Percentiles rank a stretch among this genome's conserved stretches.
Conservation (phyloP, 2,329 filamentous ascomycete genomes). For the Rutstroemia sydowiana region DNA sequence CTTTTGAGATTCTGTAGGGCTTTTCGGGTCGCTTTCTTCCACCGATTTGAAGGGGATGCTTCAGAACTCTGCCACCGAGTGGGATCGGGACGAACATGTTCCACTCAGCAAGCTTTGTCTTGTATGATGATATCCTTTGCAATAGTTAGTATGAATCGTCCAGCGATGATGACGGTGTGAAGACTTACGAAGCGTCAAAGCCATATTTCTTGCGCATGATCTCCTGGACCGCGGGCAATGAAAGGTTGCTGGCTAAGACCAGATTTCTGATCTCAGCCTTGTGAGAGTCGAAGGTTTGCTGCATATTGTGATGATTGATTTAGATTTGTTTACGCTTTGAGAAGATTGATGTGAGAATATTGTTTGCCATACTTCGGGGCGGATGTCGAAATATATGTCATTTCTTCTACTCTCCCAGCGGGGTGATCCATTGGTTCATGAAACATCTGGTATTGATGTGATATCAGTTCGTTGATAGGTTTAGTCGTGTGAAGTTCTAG, state of each 20-base stretch:
- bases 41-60: background rate
- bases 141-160: background rate
- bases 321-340: background rate
- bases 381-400: slow-evolving; percentile 5
- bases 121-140: slow-evolving; percentile 6
- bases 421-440: background rate
- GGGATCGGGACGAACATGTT: slow-evolving; percentile 6
- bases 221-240: slow-evolving; percentile 7
- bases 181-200: slow-evolving; percentile 4
- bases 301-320: slow-evolving; percentile 1
- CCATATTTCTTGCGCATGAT: slow-evolving; percentile 8
- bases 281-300: slow-evolving; percentile 4
- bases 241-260: slow-evolving; percentile 1
- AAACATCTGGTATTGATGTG: slow-evolving; percentile 1
- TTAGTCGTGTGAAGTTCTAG: background rate
- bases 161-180: no score
- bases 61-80: background rate
- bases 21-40: background rate
- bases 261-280: slow-evolving; percentile 6
- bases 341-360: background rate
- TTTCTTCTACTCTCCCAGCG: background rate
- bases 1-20: background rate
- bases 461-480: slow-evolving; percentile 8
- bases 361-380: background rate
- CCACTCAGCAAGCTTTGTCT: slow-evolving; percentile 9